Base-by-base conservation (phyloP, 192 early-diverging fungal genomes). In the Umbelopsis sp. region DNA sequence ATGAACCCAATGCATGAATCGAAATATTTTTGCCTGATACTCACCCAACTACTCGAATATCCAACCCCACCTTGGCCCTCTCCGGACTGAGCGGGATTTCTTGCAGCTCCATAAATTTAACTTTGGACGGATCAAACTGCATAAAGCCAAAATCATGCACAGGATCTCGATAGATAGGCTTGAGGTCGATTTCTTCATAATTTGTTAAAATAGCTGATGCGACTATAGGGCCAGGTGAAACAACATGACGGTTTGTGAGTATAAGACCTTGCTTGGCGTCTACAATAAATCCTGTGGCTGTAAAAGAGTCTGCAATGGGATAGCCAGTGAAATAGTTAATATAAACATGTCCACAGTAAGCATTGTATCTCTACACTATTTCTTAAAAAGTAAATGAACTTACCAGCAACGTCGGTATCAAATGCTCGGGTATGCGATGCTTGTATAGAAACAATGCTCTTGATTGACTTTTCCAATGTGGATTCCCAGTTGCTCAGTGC, bases 81-180 rank as follows among this genome's bases (percentile, higher is more conserved):
- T 89, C 83, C 0, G 93, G 91, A 43, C 81, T 81, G 20, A 94
- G 83, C 10, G 79, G 80, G 66, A 94, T 93, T 68, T 85, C 84
- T 0, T 80, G 76, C 24, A 92, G 71, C 26, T 87, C 71, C 82
- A 91, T 86, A 71, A 89, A 90, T 36, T 86, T 83, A 20, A 94
- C 80, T 66, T 88, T 76, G 14, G 76, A 65, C 1, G 86, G 88
- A 68, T 94, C 89, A 52, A 90, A 94, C 69, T 85, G 80, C 47
- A 92, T 76, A 54, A 94, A 92, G 7, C 91, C 91, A 88, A 93
- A 94, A 80, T 94, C 92, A 72, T 94, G 92, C 49, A 94, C 83
- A 0, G 92, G 92, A 66, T 94, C 92, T 54, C 91, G 90, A 70
- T 92, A 94, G 32, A 94, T 87, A 16, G 90, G 88, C 20, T 81